phyloP scores from a whole-genome alignment of 192 early-diverging fungal genomes.

The Mortierella hygrophila region DNA sequence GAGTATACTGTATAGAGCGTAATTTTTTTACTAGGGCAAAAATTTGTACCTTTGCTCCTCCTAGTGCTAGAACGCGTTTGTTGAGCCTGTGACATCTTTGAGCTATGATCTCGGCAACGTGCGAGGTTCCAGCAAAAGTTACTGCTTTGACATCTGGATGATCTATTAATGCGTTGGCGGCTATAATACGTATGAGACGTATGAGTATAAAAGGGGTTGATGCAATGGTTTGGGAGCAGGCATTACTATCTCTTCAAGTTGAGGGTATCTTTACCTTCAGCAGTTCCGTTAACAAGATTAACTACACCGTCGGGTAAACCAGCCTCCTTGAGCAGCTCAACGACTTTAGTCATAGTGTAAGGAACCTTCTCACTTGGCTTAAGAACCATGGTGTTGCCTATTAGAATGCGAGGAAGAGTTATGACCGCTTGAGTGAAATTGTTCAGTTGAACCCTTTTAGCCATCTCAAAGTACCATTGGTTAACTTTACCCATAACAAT shows the following conservation, averaged over 20 bases:
- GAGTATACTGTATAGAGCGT: no score
- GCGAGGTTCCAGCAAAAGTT: slow-evolving; percentile 86
- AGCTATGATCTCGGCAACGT: slow-evolving; percentile 73
- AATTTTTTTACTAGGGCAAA: background rate
- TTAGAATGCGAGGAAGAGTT: slow-evolving; percentile 11
- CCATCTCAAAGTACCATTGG: background rate
- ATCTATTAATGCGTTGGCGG: slow-evolving; percentile 69
- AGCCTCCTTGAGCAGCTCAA: slow-evolving; percentile 66
- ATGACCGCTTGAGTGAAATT: slow-evolving; percentile 43
- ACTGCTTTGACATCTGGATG: slow-evolving; percentile 76
- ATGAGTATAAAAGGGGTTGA: background rate
- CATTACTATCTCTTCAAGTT: background rate
- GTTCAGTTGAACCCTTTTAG: slow-evolving; percentile 17
- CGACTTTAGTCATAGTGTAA: slow-evolving; percentile 79
- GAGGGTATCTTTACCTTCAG: slow-evolving; percentile 58
- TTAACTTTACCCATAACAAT: slow-evolving; percentile 61
- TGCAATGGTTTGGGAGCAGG: background rate
- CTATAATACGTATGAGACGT: background rate
- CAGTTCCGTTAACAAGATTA: slow-evolving; percentile 81
- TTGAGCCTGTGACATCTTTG: slow-evolving; percentile 60
- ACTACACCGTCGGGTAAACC: slow-evolving; percentile 82
- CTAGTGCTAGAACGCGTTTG: slow-evolving; percentile 82
- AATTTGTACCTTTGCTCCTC: slow-evolving; percentile 66
- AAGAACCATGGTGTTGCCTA: slow-evolving; percentile 77
- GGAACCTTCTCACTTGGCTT: slow-evolving; percentile 90